These are phyloP conservation scores for Dimargaris xerosporica DNA, from an alignment of 192 early-diverging fungal species.

Conservation along the genomic window DNA sequence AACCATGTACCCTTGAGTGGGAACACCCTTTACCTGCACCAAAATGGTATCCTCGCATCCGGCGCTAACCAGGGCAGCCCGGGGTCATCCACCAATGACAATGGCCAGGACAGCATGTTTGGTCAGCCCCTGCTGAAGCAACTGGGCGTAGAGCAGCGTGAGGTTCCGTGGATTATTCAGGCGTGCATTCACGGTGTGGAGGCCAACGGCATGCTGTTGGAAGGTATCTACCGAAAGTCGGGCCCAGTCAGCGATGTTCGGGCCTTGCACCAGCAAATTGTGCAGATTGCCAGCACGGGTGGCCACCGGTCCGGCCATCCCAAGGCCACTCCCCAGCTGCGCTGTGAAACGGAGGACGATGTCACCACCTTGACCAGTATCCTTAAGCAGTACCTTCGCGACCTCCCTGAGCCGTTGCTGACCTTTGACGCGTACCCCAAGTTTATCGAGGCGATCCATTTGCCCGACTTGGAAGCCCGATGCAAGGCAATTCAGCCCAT, in stretches of 20 bases:
- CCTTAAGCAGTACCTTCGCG: slow-evolving; percentile 67
- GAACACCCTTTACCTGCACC: not conserved
- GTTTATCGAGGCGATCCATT: slow-evolving; percentile 40
- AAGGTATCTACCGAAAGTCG: slow-evolving; percentile 71
- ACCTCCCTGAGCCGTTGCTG: slow-evolving; percentile 55
- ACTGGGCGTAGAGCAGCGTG: slow-evolving; percentile 35
- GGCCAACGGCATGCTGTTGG: slow-evolving; percentile 42
- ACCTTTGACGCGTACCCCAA: slow-evolving; percentile 49
- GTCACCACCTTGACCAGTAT: slow-evolving; percentile 66
- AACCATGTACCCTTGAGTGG: slow-evolving; percentile 6
- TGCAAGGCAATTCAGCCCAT: slow-evolving; percentile 25
- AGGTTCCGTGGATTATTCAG: slow-evolving; percentile 49
- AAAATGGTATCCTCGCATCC: slow-evolving; percentile 3
- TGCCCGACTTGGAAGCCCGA: slow-evolving; percentile 18
- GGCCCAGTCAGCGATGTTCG: slow-evolving; percentile 57
- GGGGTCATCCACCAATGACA: not conserved
- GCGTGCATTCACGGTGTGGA: slow-evolving; percentile 54
- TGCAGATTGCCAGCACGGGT: slow-evolving; percentile 32
- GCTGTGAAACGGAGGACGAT: slow-evolving; percentile 34
- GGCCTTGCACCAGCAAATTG: slow-evolving; percentile 46
- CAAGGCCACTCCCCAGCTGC: slow-evolving; percentile 17
- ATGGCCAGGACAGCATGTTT: slow-evolving; percentile 38
- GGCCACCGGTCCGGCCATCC: slow-evolving; percentile 28
- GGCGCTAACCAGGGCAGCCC: not conserved
- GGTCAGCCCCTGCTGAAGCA: slow-evolving; percentile 40